Evolutionary conservation across 176 grass and related monocot genomes (phyloP).

Genomic region (Rhynchospora pubera): DNA sequence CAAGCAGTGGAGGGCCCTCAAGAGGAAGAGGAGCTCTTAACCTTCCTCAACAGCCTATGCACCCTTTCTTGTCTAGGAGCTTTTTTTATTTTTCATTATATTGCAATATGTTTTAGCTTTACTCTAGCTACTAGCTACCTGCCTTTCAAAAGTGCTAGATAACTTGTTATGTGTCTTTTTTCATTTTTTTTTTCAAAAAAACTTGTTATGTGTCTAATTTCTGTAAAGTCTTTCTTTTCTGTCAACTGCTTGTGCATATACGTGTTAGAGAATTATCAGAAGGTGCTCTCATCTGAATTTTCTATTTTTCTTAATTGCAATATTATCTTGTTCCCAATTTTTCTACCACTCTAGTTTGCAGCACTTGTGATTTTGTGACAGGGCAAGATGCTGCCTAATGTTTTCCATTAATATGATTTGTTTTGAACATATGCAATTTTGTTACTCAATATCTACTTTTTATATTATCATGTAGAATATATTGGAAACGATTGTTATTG

Average conservation of each 20-base stretch:
- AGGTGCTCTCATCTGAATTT: not conserved
- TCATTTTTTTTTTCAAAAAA: no score
- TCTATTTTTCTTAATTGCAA: no score
- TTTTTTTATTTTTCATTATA: not conserved
- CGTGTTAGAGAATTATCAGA: not conserved
- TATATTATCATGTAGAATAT: no score
- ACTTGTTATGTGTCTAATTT: not conserved
- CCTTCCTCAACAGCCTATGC: not conserved
- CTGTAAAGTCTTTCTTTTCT: not conserved
- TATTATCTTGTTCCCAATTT: not conserved
- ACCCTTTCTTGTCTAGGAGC: not conserved
- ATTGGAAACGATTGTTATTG: no score
- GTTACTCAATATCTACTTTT: no score
- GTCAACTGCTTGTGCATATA: no score
- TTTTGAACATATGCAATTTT: no score
- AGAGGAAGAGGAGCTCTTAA: constrained; percentile 9
- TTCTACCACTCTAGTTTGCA: not conserved
- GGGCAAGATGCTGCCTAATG: no score
- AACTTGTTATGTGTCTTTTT: no score
- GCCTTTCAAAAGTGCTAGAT: not conserved
- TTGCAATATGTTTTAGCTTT: not conserved
- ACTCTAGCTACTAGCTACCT: not conserved
- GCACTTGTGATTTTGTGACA: not conserved
- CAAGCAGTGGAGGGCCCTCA: constrained; percentile 39
- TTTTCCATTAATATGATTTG: no score